phyloP scores from a whole-genome alignment of 2,329 filamentous ascomycete genomes.

The Myotisia sp. region DNA sequence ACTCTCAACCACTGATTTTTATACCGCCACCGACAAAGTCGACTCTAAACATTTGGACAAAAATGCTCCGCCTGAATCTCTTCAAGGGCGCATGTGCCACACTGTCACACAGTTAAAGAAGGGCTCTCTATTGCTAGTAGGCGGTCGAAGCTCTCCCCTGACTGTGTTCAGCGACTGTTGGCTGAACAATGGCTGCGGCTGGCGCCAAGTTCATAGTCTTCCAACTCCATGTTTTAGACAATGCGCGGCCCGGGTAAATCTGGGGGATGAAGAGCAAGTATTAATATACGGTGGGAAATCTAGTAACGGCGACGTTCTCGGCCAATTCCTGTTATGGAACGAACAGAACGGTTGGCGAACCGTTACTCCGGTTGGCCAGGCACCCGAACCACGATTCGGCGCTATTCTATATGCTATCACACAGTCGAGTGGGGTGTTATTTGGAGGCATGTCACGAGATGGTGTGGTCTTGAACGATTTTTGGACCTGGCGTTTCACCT shows the following conservation, averaged over 20 bases:
- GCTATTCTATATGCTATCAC: slow-evolving; percentile 33
- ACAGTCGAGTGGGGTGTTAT: slow-evolving; percentile 45
- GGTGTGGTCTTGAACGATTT: slow-evolving; percentile 49
- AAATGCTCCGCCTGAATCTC: slow-evolving; percentile 20
- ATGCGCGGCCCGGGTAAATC: slow-evolving; percentile 39
- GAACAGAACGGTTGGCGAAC: slow-evolving; percentile 37
- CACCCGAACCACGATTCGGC: slow-evolving; percentile 42
- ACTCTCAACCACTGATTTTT: slow-evolving; percentile 33
- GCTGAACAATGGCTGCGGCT: slow-evolving; percentile 49
- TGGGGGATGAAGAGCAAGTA: slow-evolving; percentile 25
- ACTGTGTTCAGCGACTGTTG: slow-evolving; percentile 59
- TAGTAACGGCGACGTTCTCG: slow-evolving; percentile 35
- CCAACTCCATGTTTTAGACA: slow-evolving; percentile 64
- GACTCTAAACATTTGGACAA: slow-evolving; percentile 30
- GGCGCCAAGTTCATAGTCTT: slow-evolving; percentile 53
- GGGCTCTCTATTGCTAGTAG: slow-evolving; percentile 50
- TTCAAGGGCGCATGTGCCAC: slow-evolving; percentile 52
- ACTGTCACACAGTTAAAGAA: slow-evolving; percentile 53
- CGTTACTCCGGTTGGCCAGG: slow-evolving; percentile 22
- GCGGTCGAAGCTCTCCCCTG: slow-evolving; percentile 65
- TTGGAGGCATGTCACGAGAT: slow-evolving; percentile 55
- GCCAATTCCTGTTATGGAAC: slow-evolving; percentile 43
- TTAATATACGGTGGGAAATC: slow-evolving; percentile 51
- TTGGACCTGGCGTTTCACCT: slow-evolving; percentile 49
- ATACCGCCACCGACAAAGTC: slow-evolving; percentile 35